Conservation (phyloP, 225 moss, liverwort and hornwort species). For the Marchantia paleacea region DNA sequence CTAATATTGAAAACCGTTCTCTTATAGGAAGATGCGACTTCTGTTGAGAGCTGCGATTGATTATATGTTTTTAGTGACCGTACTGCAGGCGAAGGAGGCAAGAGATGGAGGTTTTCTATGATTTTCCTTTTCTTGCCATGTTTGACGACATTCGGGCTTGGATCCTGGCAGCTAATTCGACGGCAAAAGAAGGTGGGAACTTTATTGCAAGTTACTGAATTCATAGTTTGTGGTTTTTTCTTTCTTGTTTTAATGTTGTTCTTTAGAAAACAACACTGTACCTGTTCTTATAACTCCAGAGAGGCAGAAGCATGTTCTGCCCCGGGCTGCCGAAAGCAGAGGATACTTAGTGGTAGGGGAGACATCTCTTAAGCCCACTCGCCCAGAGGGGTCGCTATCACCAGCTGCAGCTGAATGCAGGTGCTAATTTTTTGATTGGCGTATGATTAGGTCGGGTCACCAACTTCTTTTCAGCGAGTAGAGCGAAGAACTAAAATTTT, state of each 20-base stretch:
- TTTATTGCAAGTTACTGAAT: neutral
- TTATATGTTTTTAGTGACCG: neutral
- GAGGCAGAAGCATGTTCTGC: too few relatives aligned
- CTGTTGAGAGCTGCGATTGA: neutral
- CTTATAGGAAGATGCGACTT: too few relatives aligned
- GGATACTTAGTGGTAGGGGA: too few relatives aligned
- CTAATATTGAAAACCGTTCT: too few relatives aligned
- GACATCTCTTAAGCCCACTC: too few relatives aligned
- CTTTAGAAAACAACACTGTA: too few relatives aligned
- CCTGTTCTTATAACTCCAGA: too few relatives aligned
- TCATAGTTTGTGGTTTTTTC: neutral
- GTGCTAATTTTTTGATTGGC: neutral
- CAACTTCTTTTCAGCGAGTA: neutral
- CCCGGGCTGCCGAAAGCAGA: too few relatives aligned
- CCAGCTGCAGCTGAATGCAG: too few relatives aligned
- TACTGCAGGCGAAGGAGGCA: slow-evolving; percentile 37
- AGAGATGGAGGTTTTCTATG: slow-evolving; percentile 73
- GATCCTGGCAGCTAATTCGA: slow-evolving; percentile 86
- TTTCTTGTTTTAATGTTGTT: too few relatives aligned
- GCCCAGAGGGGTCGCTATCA: too few relatives aligned
- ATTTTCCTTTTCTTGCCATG: slow-evolving; percentile 80
- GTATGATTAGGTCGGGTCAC: neutral
- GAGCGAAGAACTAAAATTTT: neutral
- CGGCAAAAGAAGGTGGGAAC: slow-evolving; percentile 73
- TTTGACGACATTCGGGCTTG: slow-evolving; percentile 83